Conservation (phyloP, 2,329 filamentous ascomycete species). For the Fusarium verticillioides region DNA sequence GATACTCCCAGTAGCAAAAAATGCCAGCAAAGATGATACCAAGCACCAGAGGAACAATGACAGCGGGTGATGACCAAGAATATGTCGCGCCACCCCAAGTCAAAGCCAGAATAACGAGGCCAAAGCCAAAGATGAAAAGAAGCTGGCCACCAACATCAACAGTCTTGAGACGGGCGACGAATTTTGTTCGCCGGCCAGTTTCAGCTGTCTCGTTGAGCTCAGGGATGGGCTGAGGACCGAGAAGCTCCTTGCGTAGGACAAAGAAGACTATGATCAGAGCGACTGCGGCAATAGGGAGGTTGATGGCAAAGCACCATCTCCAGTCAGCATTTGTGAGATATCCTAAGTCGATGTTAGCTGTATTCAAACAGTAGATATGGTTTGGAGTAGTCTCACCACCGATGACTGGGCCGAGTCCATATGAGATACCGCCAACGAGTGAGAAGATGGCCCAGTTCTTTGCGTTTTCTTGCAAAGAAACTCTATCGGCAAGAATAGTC, state of each 20-base stretch:
- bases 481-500: conserved; percentile 73
- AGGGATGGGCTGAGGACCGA: conserved; percentile 61
- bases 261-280: conserved; percentile 66
- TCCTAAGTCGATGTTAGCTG: conserved; percentile 41
- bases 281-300: conserved; percentile 64
- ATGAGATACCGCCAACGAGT: conserved; percentile 68
- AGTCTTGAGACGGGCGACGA: conserved; percentile 61
- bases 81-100: conserved; percentile 67
- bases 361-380: background rate
- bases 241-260: conserved; percentile 67
- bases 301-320: conserved; percentile 75
- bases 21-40: conserved; percentile 54
- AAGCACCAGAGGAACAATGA: conserved; percentile 60
- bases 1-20: conserved; percentile 64
- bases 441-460: conserved; percentile 72
- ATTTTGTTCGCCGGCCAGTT: conserved; percentile 46
- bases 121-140: conserved; percentile 66
- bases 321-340: conserved; percentile 66
- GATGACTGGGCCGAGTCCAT: conserved; percentile 69
- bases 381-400: conserved; percentile 54
- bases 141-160: conserved; percentile 67
- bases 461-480: conserved; percentile 69
- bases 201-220: conserved; percentile 56
- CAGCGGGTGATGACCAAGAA: conserved; percentile 60
- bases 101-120: conserved; percentile 64